These are phyloP conservation scores for Esteya vermicola DNA, from an alignment of 2,329 filamentous ascomycete species.

Conservation along the genomic window DNA sequence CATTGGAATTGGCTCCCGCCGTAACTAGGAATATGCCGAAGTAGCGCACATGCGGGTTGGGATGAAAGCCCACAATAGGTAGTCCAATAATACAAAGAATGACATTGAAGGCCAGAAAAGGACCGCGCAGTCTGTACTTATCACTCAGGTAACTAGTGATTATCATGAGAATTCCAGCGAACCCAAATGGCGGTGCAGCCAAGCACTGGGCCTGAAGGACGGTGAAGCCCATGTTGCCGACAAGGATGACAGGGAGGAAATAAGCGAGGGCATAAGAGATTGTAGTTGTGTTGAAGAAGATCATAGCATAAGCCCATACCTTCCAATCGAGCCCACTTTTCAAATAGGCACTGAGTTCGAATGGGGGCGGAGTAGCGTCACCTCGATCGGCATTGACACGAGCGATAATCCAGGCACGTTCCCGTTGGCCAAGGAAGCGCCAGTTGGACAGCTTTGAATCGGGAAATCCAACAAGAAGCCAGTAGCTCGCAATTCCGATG, in stretches of 20 bases:
- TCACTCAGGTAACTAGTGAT: slow-evolving; percentile 49
- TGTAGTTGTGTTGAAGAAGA: slow-evolving; percentile 54
- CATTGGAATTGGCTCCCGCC: slow-evolving; percentile 63
- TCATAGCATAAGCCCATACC: slow-evolving; percentile 47
- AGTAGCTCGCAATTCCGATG: slow-evolving; percentile 35
- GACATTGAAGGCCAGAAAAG: slow-evolving; percentile 48
- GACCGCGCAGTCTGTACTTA: slow-evolving; percentile 49
- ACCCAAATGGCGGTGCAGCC: slow-evolving; percentile 53
- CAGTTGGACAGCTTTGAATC: slow-evolving; percentile 36
- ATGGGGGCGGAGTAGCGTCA: slow-evolving; percentile 39
- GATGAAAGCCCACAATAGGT: slow-evolving; percentile 56
- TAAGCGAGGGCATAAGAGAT: slow-evolving; percentile 64
- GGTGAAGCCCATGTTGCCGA: slow-evolving; percentile 46
- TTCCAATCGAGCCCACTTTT: slow-evolving; percentile 34
- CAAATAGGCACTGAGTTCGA: slow-evolving; percentile 33
- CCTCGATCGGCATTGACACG: slow-evolving; percentile 43
- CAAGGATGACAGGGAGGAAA: slow-evolving; percentile 65
- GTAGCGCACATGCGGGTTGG: slow-evolving; percentile 44
- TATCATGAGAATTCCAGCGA: slow-evolving; percentile 51
- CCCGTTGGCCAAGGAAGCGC: slow-evolving; percentile 36
- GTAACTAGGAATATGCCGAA: slow-evolving; percentile 65
- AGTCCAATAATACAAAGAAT: slow-evolving; percentile 46
- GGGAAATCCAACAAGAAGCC: slow-evolving; percentile 50
- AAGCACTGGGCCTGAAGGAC: slow-evolving; percentile 54
- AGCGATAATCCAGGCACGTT: slow-evolving; percentile 37